phyloP scores from a whole-genome alignment of 495 filamentous ascomycete species.

The Aspergillus cavernicola region DNA sequence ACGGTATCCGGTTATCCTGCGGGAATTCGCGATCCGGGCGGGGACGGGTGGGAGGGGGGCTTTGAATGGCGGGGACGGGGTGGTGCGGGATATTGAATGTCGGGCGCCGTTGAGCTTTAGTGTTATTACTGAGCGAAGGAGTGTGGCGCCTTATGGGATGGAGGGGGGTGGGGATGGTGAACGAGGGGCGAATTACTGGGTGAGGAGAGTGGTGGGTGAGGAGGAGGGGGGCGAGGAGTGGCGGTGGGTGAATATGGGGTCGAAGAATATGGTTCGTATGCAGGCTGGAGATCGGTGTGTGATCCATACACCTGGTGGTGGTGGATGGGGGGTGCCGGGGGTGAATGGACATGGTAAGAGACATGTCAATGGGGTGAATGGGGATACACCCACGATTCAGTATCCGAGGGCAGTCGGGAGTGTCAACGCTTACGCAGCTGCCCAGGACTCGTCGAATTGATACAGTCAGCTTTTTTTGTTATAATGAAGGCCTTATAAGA shows the following conservation, averaged over 20 bases:
- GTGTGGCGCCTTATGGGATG: slow-evolving; percentile 73
- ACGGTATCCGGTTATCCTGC: slow-evolving; percentile 82
- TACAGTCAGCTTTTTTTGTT: not conserved
- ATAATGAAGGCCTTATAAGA: no score
- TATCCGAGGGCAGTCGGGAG: slow-evolving; percentile 3
- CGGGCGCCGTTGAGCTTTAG: slow-evolving; percentile 67
- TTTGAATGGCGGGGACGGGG: slow-evolving; percentile 36
- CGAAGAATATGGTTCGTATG: slow-evolving; percentile 7
- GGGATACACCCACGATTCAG: not conserved
- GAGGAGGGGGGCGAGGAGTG: not conserved
- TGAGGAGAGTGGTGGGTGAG: slow-evolving; percentile 1
- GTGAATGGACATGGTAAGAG: not conserved
- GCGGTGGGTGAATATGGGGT: slow-evolving; percentile 10
- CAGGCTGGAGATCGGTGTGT: slow-evolving; percentile 9
- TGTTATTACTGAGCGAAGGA: slow-evolving; percentile 79
- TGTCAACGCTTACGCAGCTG: not conserved
- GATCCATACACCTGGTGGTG: slow-evolving; percentile 14
- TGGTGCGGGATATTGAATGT: slow-evolving; percentile 35
- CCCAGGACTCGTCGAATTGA: not conserved
- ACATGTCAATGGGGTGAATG: not conserved
- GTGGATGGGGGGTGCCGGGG: slow-evolving; percentile 1
- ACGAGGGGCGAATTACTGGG: slow-evolving; percentile 15
- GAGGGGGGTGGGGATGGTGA: slow-evolving; percentile 7
- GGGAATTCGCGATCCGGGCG: slow-evolving; percentile 69
- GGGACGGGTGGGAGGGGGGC: slow-evolving; percentile 43